Conservation (phyloP, 2,329 filamentous ascomycete species). For the Fusarium floridanum region DNA sequence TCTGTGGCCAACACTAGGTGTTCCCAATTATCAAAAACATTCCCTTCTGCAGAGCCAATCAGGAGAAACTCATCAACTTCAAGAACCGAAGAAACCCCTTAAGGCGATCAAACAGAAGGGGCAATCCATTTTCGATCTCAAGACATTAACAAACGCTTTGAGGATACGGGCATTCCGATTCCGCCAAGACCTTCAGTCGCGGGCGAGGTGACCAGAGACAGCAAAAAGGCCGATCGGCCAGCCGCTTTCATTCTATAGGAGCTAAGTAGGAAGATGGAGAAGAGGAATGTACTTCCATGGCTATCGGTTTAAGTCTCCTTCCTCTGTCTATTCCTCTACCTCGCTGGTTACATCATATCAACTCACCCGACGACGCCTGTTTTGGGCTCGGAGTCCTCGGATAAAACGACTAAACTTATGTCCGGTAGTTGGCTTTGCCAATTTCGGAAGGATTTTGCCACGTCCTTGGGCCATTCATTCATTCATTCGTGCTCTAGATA, state of each 20-base stretch:
- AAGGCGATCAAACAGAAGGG: neutral
- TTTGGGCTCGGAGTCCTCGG: neutral
- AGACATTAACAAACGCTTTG: too few species aligned
- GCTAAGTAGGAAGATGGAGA: neutral
- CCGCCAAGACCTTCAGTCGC: neutral
- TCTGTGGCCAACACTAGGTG: neutral
- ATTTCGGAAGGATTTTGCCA: neutral
- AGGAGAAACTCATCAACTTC: fast-evolving
- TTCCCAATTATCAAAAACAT: neutral
- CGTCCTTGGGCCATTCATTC: neutral
- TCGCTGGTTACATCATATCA: neutral
- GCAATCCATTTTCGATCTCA: neutral
- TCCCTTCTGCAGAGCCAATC: neutral
- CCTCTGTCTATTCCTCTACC: neutral
- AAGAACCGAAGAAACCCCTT: neutral
- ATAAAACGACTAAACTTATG: neutral
- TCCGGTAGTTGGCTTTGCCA: neutral
- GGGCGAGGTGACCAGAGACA: neutral
- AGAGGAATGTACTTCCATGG: neutral
- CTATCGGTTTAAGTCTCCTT: neutral
- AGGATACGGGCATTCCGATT: neutral
- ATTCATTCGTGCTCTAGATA: neutral
- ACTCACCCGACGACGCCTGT: neutral
- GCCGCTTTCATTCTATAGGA: neutral
- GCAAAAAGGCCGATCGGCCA: neutral